phyloP scores from a whole-genome alignment of 805 yeast genomes.

The Jamesozyma spencerorum region DNA sequence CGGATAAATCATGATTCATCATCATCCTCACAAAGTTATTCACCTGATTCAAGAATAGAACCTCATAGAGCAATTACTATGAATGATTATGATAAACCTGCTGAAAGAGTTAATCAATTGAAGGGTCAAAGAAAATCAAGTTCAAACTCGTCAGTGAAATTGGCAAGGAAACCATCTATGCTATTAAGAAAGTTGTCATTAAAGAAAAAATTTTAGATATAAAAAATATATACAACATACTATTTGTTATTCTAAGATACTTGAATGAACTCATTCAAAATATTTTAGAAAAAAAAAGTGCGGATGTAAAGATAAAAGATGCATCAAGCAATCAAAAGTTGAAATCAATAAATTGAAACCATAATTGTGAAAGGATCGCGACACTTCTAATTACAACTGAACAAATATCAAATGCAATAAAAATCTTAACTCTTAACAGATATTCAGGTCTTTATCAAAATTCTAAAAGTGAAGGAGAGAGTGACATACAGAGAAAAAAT shows the following conservation, averaged over 20 bases:
- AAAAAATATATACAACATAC: too few species aligned
- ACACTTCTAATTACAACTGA: conserved; percentile 19
- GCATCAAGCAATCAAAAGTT: conserved; percentile 21
- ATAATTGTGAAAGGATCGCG: conserved; percentile 24
- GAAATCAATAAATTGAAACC: conserved; percentile 6
- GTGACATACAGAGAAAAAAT: not conserved
- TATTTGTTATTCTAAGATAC: conserved; percentile 1
- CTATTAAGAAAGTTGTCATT: conserved; percentile 25
- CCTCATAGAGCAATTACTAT: conserved; percentile 16
- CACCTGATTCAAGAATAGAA: not conserved
- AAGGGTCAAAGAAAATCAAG: conserved; percentile 30
- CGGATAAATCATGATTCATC: conserved; percentile 5
- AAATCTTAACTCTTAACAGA: not conserved
- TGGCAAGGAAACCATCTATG: conserved; percentile 29
- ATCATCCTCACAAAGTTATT: not conserved
- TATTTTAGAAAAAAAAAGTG: conserved; percentile 13
- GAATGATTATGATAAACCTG: conserved; percentile 35
- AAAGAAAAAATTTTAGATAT: conserved; percentile 7
- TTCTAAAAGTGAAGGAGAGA: not conserved
- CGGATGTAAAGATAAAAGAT: conserved; percentile 22
- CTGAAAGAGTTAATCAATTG: conserved; percentile 30
- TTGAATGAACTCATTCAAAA: conserved; percentile 25
- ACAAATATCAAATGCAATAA: conserved; percentile 8
- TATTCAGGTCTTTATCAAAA: not conserved
- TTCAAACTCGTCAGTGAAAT: conserved; percentile 21